Evolutionary conservation across 257 asterid species (phyloP).

Genomic region (Henckelia pumila): DNA sequence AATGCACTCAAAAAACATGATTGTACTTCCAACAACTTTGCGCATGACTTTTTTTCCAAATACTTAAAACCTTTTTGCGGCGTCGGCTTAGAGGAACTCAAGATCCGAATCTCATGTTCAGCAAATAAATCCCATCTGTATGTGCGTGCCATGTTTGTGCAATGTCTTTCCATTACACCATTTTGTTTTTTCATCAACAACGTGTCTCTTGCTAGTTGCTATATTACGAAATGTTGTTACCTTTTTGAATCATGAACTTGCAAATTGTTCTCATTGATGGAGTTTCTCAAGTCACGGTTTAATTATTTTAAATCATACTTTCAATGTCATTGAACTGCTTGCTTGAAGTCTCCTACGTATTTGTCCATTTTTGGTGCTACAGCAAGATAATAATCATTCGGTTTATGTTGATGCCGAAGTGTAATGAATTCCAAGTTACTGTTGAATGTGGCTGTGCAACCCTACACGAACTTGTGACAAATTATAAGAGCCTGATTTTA

Average conservation of each 20-base stretch:
- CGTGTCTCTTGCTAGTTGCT: background rate
- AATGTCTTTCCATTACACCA: background rate
- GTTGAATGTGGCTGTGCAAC: no score
- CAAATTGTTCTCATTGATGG: background rate
- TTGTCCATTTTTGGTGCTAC: slow-evolving; percentile 3
- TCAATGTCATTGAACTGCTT: background rate
- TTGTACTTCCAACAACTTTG: background rate
- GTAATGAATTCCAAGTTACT: background rate
- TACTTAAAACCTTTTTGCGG: background rate
- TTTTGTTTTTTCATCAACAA: background rate
- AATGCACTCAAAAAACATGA: background rate
- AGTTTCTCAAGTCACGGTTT: background rate
- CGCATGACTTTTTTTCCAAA: background rate
- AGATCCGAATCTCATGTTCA: background rate
- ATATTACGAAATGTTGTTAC: background rate
- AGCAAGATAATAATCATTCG: background rate
- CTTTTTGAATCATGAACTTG: background rate
- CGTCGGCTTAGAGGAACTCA: background rate
- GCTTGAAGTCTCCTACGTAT: background rate
- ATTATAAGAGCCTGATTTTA: background rate
- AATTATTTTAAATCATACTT: slow-evolving; percentile 6
- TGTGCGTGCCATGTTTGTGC: background rate
- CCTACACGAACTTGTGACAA: slow-evolving; percentile 9
- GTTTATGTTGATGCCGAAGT: slow-evolving; percentile 15
- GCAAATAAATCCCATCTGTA: background rate